These are phyloP conservation scores for Podaxis mareebaensis DNA, from an alignment of 768 basidiomycete genomes.

Conservation along the genomic window DNA sequence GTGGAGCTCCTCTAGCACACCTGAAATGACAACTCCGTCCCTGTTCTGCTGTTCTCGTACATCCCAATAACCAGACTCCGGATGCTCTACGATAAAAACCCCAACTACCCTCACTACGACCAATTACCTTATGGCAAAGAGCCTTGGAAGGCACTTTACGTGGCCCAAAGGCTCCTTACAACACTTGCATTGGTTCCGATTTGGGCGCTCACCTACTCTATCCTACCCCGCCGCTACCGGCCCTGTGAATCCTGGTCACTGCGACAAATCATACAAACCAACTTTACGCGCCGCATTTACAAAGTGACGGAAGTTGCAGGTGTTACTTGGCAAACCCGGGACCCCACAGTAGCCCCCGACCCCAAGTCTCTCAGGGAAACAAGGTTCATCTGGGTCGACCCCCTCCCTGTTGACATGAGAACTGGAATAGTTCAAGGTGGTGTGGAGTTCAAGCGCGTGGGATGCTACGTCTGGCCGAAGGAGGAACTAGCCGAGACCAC, in stretches of 20 bases:
- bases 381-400: constrained; percentile 49
- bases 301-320: constrained; percentile 57
- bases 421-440: constrained; percentile 42
- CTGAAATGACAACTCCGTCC: not conserved
- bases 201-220: constrained; percentile 45
- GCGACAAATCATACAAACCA: constrained; percentile 49
- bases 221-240: constrained; percentile 42
- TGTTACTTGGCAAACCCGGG: constrained; percentile 53
- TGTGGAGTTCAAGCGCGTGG: constrained; percentile 43
- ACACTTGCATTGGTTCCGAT: constrained; percentile 47
- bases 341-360: constrained; percentile 35
- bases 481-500: constrained; percentile 13
- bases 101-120: constrained; percentile 41
- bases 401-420: constrained; percentile 38
- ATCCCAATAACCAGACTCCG: not conserved
- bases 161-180: constrained; percentile 46
- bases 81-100: constrained; percentile 30
- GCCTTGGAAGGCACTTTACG: constrained; percentile 48
- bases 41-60: not conserved
- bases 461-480: constrained; percentile 51
- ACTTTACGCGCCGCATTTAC: constrained; percentile 53
- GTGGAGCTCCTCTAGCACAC: not conserved
- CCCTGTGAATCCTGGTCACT: constrained; percentile 54
- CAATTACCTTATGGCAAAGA: constrained; percentile 45
- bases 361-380: constrained; percentile 40